A percentile compares a stretch with the other conserved stretches of the same genome.
These are phyloP conservation scores for Petunia secreta DNA, from an alignment of 257 asterid species.

Conservation along the genomic window DNA sequence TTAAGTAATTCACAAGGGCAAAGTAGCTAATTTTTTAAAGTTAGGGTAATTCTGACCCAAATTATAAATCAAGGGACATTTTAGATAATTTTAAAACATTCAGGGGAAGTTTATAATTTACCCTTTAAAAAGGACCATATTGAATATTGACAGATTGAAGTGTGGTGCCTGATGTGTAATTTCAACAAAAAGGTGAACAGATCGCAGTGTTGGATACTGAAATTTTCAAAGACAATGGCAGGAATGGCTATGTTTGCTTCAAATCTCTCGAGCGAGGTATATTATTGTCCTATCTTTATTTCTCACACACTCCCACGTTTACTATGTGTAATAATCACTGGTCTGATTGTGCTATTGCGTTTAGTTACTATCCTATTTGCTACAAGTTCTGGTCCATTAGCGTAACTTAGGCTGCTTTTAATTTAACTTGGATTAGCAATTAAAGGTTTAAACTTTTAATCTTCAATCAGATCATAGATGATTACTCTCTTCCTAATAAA, in stretches of 20 bases:
- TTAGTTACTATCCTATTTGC: background rate
- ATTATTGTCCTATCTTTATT: background rate
- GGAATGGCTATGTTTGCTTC: constrained; percentile 27
- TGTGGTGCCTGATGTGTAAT: too few relatives aligned
- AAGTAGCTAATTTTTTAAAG: too few relatives aligned
- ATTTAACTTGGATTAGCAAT: background rate
- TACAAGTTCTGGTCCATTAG: background rate
- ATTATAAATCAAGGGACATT: too few relatives aligned
- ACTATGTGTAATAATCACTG: background rate
- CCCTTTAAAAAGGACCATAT: too few relatives aligned
- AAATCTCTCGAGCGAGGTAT: constrained; percentile 21
- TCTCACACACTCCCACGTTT: background rate
- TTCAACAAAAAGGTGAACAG: background rate
- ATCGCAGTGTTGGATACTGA: background rate
- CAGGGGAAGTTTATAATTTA: too few relatives aligned
- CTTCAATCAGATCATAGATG: too few relatives aligned
- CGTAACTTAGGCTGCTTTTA: background rate
- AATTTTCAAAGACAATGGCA: background rate
- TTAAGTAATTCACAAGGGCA: too few relatives aligned
- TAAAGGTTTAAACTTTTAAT: too few relatives aligned
- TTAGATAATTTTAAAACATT: too few relatives aligned
- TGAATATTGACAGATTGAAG: too few relatives aligned
- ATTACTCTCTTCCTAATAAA: background rate
- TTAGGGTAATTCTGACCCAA: too few relatives aligned
- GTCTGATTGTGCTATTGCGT: background rate